These are phyloP conservation scores for Vigna hirtella DNA, from an alignment of 306 rosid species.

Conservation along the genomic window DNA sequence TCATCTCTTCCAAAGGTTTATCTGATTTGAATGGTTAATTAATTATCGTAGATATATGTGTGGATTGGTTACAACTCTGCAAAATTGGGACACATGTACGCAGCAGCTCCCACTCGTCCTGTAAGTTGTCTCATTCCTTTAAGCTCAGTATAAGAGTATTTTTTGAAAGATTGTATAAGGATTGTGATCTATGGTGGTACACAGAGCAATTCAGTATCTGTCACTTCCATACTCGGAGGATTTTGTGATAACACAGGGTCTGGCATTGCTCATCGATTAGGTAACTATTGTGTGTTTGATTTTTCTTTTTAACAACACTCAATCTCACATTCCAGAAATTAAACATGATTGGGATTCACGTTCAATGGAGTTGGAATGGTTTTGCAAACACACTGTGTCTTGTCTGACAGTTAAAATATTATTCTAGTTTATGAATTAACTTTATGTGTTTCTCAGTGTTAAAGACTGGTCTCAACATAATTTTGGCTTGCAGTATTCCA, in stretches of 20 bases:
- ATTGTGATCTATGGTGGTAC: constrained; percentile 22
- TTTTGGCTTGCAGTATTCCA: constrained; percentile 88
- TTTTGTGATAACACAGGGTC: constrained; percentile 87
- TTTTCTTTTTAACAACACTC: too few species aligned
- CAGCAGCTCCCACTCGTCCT: constrained; percentile 83
- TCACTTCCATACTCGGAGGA: constrained; percentile 86
- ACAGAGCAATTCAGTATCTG: constrained; percentile 69
- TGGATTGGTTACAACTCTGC: constrained; percentile 90
- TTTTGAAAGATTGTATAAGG: not conserved
- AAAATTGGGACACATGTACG: constrained; percentile 81
- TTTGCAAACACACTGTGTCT: not conserved
- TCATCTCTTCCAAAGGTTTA: not conserved
- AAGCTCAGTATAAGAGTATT: constrained; percentile 13
- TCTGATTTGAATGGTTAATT: constrained; percentile 34
- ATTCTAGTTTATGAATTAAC: constrained; percentile 8
- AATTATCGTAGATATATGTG: constrained; percentile 65
- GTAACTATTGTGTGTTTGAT: constrained; percentile 41
- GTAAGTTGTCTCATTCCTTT: constrained; percentile 52
- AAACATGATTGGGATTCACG: too few species aligned
- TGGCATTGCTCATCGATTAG: constrained; percentile 83
- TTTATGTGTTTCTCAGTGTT: constrained; percentile 54
- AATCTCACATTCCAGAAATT: too few species aligned
- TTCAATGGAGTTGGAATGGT: too few species aligned
- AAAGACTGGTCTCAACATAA: constrained; percentile 79
- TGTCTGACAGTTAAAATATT: not conserved